phyloP scores from a whole-genome alignment of 163 green algal genomes.

The Chlamydomonas reinhardtii region DNA sequence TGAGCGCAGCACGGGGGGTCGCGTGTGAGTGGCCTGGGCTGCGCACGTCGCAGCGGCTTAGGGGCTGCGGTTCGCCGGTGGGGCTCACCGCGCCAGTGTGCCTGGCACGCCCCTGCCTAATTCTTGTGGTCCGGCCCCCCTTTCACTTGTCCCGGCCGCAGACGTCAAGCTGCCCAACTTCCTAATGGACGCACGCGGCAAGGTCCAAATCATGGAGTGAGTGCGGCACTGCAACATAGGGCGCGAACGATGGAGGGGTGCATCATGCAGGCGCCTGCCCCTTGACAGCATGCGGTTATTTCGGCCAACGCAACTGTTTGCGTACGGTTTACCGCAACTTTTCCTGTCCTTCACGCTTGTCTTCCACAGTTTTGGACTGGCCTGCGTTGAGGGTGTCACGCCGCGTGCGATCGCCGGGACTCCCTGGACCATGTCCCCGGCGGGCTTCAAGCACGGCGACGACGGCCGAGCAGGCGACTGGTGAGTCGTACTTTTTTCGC shows the following conservation, averaged over 20 bases:
- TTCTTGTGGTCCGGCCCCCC: too few relatives aligned
- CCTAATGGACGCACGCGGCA: conserved; percentile 28
- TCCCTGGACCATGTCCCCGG: conserved; percentile 45
- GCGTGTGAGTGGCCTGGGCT: not conserved
- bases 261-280: too few relatives aligned
- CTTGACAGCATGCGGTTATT: too few relatives aligned
- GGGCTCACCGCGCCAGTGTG: too few relatives aligned
- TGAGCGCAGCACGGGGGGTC: not conserved
- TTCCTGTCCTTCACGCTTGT: too few relatives aligned
- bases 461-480: conserved; percentile 44
- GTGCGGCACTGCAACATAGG: not conserved
- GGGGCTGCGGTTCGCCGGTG: too few relatives aligned
- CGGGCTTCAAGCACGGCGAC: conserved; percentile 29
- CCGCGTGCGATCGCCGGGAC: conserved; percentile 26
- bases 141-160: not conserved
- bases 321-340: too few relatives aligned
- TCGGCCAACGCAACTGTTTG: too few relatives aligned
- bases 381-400: conserved; percentile 31
- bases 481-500: not conserved
- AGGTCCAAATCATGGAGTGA: conserved; percentile 41
- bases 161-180: conserved; percentile 50
- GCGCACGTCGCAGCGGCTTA: too few relatives aligned
- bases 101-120: too few relatives aligned
- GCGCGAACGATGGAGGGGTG: too few relatives aligned
- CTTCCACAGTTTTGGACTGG: conserved; percentile 5